phyloP scores from a whole-genome alignment of 2,329 filamentous ascomycete genomes.

The Penicillium glabrum region DNA sequence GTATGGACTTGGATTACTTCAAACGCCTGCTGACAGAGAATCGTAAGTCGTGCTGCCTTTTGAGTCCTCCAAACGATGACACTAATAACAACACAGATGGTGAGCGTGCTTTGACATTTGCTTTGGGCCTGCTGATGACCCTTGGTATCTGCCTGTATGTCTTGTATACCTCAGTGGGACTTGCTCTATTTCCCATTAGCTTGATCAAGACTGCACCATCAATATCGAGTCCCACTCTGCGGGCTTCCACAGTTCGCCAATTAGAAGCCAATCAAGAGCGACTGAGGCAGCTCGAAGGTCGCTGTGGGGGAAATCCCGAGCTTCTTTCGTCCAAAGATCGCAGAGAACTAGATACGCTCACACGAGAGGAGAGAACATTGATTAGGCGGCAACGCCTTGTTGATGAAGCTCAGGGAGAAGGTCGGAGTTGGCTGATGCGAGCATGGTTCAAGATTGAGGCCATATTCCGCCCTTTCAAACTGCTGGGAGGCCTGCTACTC shows the following conservation, averaged over 20 bases:
- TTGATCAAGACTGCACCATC: conserved; percentile 90
- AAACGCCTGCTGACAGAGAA: conserved; percentile 80
- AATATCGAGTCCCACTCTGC: conserved; percentile 77
- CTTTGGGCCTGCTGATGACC: conserved; percentile 81
- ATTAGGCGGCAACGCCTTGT: conserved; percentile 86
- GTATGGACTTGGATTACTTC: conserved; percentile 85
- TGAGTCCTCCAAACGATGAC: background rate
- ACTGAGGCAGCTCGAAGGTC: conserved; percentile 85
- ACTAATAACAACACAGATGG: conserved; percentile 56
- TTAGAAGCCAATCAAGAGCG: conserved; percentile 87
- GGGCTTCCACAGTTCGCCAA: conserved; percentile 73
- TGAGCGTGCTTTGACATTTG: conserved; percentile 89
- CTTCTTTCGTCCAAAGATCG: conserved; percentile 81
- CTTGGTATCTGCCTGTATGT: conserved; percentile 83
- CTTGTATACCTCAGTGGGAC: conserved; percentile 82
- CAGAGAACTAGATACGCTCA: conserved; percentile 80
- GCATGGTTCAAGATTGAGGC: conserved; percentile 79
- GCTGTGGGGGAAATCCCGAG: conserved; percentile 72
- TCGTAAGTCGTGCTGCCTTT: conserved; percentile 50
- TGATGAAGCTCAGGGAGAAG: conserved; percentile 66
- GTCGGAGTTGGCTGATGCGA: conserved; percentile 70
- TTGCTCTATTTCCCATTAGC: conserved; percentile 84
- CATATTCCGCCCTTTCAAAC: conserved; percentile 82
- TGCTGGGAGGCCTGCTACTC: conserved; percentile 78
- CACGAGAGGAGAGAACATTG: conserved; percentile 88